Evolutionary conservation across 2,329 filamentous ascomycete species (phyloP), one percentile per base, ranked within the genome.

Genomic region (Fusarium tjaetaba): DNA sequence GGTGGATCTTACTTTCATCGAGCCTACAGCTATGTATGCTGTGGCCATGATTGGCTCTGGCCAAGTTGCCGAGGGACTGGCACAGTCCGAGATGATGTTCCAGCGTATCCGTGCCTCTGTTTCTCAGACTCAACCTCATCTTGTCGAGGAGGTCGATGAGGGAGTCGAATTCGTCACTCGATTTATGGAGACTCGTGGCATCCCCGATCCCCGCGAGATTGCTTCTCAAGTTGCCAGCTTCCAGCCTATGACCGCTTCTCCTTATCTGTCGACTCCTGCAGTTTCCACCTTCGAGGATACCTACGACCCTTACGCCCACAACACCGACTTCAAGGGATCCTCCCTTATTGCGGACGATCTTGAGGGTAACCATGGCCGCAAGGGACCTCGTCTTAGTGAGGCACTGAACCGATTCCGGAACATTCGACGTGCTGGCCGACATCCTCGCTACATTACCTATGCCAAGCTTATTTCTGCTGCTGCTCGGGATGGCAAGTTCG

Each of bases 401-500:
- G 94, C 95, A 41, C 85, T 98, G 71, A 88, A 87, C 72, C 93
- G 94, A 76, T 94, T 98, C 84, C 93, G 92, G 81, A 97, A 97
- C 84, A 97, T 98, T 86, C 95, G 96, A 73, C 94, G 95, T 67
- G 90, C 94, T 79, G 95, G 96, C 72, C 92, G 95, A 80, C 95
- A 98, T 81, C 95, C 96, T 59, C 91, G 96, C 68, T 98, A 98
- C 85, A 96, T 97, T 82, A 97, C 95, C 3, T 98, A 98, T 78
- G 95, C 95, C 56, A 98, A 98, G 88, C 87, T 99, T 74, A 97
- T 99, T 79, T 92, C 93, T 53, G 93, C 94, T 66, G 95, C 96
- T 73, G 94, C 95, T 61, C 94, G 96, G 79, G 92, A 95, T 73
- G 90, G 93, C 78, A 94, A 95, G 79, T 89, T 94, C 83, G 92